phyloP scores from a whole-genome alignment of 1,284 basidiomycete species.

The Tylopilus orsonianus region DNA sequence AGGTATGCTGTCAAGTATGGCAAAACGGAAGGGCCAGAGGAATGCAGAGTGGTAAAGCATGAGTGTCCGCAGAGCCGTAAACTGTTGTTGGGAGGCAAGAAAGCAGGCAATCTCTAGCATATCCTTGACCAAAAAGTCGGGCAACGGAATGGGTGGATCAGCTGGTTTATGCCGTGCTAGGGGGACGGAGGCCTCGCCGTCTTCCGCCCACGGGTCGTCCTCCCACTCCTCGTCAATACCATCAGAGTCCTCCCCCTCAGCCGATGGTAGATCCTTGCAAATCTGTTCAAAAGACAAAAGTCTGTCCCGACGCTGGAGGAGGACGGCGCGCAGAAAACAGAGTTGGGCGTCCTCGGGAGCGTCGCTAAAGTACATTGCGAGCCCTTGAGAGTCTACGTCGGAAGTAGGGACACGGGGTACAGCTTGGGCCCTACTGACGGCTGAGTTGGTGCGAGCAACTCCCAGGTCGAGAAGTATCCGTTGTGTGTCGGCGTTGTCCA shows the following conservation, averaged over 20 bases:
- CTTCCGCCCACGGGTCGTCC: constrained; percentile 81
- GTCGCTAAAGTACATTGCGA: constrained; percentile 52
- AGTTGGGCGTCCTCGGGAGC: constrained; percentile 59
- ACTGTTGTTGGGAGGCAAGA: constrained; percentile 63
- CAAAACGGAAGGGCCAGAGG: constrained; percentile 71
- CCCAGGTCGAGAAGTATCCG: constrained; percentile 60
- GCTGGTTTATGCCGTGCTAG: constrained; percentile 24
- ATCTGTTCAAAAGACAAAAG: constrained; percentile 69
- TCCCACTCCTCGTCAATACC: constrained; percentile 63
- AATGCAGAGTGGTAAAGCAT: constrained; percentile 52
- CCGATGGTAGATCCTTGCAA: constrained; percentile 41
- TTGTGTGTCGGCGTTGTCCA: constrained; percentile 57
- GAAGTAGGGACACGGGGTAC: constrained; percentile 23
- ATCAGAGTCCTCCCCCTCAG: constrained; percentile 26
- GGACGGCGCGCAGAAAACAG: constrained; percentile 57
- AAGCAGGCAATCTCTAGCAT: constrained; percentile 60
- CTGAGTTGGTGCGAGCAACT: constrained; percentile 52
- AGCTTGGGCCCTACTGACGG: constrained; percentile 47
- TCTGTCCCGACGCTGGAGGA: constrained; percentile 63
- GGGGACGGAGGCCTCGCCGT: constrained; percentile 32
- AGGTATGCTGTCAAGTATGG: constrained; percentile 73
- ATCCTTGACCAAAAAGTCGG: constrained; percentile 62
- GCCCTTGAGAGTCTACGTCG: constrained; percentile 18
- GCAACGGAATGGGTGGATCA: constrained; percentile 52
- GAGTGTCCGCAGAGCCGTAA: constrained; percentile 58